Percentiles rank a stretch among this genome's conserved stretches.
Conservation (phyloP, 164 flowering plant genomes). For the Echeveria elegans region DNA sequence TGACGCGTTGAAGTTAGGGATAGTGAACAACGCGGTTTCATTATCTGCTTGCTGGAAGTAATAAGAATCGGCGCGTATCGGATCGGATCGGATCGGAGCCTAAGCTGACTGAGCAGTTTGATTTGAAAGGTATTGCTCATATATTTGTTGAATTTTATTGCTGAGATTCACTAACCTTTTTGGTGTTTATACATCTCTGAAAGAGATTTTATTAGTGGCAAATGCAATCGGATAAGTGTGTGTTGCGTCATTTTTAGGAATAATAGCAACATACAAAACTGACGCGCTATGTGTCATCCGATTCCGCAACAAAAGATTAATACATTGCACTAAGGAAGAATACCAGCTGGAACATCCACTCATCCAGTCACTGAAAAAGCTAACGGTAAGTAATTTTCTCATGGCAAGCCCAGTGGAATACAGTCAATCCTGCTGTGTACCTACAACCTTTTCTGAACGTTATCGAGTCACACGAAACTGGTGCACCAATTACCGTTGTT, state of each 20-base stretch:
- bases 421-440: slow-evolving; percentile 37
- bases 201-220: no score
- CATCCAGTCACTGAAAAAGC: slow-evolving; percentile 42
- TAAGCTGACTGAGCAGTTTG: no score
- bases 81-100: no score
- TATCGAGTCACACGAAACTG: slow-evolving; percentile 62
- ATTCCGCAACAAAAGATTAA: not conserved
- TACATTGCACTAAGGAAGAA: slow-evolving; percentile 17
- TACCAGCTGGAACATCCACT: slow-evolving; percentile 54
- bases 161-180: not conserved
- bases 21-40: no score
- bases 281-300: not conserved
- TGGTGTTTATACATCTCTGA: not conserved
- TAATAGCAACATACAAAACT: not conserved
- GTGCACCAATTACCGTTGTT: slow-evolving; percentile 63
- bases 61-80: no score
- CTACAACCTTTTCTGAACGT: slow-evolving; percentile 64
- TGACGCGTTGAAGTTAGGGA: no score
- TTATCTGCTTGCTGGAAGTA: no score
- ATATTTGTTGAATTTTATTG: no score
- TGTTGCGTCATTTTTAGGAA: not conserved
- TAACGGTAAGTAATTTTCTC: slow-evolving; percentile 45
- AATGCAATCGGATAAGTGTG: no score
- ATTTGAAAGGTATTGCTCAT: no score
- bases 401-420: slow-evolving; percentile 48